These are phyloP conservation scores for Fraxinus angustifolia DNA, from an alignment of 305 asterid genomes.

Conservation along the genomic window DNA sequence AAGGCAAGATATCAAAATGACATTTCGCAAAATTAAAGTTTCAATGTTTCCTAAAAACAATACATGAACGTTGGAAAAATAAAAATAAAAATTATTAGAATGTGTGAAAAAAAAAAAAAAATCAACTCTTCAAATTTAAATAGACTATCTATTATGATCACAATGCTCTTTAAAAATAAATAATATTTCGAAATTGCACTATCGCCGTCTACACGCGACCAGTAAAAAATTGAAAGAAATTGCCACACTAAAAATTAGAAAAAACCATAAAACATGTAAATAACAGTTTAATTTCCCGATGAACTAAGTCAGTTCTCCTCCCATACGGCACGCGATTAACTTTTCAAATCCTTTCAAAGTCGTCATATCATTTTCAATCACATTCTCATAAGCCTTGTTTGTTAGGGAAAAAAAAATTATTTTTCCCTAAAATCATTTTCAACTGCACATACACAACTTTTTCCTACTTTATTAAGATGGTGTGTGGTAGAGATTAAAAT, in stretches of 20 bases:
- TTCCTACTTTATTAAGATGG: not conserved
- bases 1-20: not conserved
- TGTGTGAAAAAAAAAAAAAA: too few relatives aligned
- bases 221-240: too few relatives aligned
- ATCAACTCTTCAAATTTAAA: too few relatives aligned
- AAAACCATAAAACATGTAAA: not conserved
- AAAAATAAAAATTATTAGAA: not conserved
- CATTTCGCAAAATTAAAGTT: too few relatives aligned
- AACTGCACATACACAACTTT: not conserved
- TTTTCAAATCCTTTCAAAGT: not conserved
- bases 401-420: not conserved
- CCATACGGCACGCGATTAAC: not conserved
- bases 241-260: not conserved
- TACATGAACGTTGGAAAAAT: not conserved
- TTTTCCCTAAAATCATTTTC: too few relatives aligned
- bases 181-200: too few relatives aligned
- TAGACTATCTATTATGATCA: not conserved
- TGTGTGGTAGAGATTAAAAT: too few relatives aligned
- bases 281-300: not conserved
- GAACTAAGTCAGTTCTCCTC: not conserved
- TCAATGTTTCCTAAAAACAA: not conserved
- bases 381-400: not conserved
- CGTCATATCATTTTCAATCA: not conserved
- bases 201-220: not conserved
- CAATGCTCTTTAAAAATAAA: not conserved